A percentile compares a stretch with the other conserved stretches of the same genome.
Conservation (phyloP, 441 rosid species). For the Brassica balearica region DNA sequence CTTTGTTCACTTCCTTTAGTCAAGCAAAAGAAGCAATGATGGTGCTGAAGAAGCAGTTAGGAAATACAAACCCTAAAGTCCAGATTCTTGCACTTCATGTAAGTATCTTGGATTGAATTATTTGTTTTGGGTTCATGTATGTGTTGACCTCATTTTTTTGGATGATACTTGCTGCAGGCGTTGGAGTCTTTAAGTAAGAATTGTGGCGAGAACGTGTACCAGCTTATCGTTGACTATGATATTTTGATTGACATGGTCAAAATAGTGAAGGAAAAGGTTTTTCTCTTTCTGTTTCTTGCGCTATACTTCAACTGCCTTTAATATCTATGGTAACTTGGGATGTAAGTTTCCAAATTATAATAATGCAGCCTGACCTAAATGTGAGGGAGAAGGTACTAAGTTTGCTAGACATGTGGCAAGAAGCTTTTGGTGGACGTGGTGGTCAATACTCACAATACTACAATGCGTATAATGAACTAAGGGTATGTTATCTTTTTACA, state of each 20-base stretch:
- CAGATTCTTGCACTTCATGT: constrained; percentile 86
- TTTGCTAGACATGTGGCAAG: constrained; percentile 92
- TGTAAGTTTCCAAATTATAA: constrained; percentile 18
- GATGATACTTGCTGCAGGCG: constrained; percentile 49
- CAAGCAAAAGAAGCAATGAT: constrained; percentile 90
- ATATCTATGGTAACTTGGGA: constrained; percentile 12
- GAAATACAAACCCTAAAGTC: constrained; percentile 73
- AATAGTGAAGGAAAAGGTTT: constrained; percentile 88
- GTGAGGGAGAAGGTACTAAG: constrained; percentile 85
- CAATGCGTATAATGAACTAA: constrained; percentile 80
- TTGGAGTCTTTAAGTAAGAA: constrained; percentile 90
- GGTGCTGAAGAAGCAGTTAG: constrained; percentile 80
- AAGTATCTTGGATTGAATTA: constrained; percentile 34
- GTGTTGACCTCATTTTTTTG: background rate
- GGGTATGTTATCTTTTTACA: constrained; percentile 51
- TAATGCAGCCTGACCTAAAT: constrained; percentile 76
- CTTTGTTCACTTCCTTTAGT: constrained; percentile 50
- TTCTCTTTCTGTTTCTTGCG: background rate
- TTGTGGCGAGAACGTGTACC: constrained; percentile 79
- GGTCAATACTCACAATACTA: constrained; percentile 81
- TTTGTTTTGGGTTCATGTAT: background rate
- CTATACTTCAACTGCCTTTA: background rate
- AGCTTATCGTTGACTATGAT: constrained; percentile 81
- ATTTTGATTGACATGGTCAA: constrained; percentile 90
- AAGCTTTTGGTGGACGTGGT: constrained; percentile 78